These are phyloP conservation scores for Chalciporus chontae DNA, from an alignment of 768 basidiomycete genomes.

Conservation along the genomic window DNA sequence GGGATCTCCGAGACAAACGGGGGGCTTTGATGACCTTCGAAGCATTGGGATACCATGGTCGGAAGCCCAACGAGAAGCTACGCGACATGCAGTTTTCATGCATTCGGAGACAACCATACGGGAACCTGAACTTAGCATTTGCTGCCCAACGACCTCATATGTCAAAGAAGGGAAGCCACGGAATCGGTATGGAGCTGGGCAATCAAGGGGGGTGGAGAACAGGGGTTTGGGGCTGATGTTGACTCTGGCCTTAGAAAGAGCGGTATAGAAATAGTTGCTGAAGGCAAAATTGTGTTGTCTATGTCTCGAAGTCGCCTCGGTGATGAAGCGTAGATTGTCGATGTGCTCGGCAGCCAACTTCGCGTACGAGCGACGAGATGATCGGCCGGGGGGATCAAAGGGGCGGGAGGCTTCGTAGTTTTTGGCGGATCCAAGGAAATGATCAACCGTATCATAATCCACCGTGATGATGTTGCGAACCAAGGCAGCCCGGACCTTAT, in stretches of 20 bases:
- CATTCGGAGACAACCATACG: constrained; percentile 66
- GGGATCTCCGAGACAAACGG: constrained; percentile 29
- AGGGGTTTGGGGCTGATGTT: constrained; percentile 26
- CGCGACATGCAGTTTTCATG: constrained; percentile 77
- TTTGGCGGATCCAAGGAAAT: constrained; percentile 34
- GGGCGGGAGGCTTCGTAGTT: constrained; percentile 16
- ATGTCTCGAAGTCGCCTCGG: constrained; percentile 25
- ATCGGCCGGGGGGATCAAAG: constrained; percentile 11
- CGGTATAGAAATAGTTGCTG: constrained; percentile 24
- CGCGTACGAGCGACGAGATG: background rate
- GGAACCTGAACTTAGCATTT: constrained; percentile 37
- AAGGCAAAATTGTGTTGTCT: constrained; percentile 20
- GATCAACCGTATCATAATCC: constrained; percentile 69
- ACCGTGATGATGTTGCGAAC: constrained; percentile 63
- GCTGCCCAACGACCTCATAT: constrained; percentile 40
- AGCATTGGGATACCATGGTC: constrained; percentile 61
- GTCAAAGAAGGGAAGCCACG: constrained; percentile 49
- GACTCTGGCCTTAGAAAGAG: constrained; percentile 28
- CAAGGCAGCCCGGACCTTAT: constrained; percentile 65
- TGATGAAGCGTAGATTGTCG: constrained; percentile 31
- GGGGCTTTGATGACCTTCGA: constrained; percentile 47
- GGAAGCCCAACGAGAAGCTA: constrained; percentile 67
- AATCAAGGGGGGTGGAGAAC: constrained; percentile 29
- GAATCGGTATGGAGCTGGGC: constrained; percentile 29
- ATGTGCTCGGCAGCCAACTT: constrained; percentile 17